These are phyloP conservation scores for Thelonectria blattea DNA, from an alignment of 2,329 filamentous ascomycete genomes.

Conservation along the genomic window DNA sequence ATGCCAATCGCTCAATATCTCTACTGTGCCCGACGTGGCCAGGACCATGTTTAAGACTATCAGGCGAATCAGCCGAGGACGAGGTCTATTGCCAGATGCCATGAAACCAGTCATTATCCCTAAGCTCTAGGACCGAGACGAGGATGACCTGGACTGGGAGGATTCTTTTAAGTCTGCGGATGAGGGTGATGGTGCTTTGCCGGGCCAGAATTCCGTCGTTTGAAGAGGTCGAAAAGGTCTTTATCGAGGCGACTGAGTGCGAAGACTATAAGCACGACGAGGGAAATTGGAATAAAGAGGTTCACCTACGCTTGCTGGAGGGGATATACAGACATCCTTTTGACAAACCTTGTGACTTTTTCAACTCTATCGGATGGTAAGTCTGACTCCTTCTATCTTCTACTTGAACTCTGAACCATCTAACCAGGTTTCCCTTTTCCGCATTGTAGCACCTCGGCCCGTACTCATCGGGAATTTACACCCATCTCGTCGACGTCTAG, in stretches of 20 bases:
- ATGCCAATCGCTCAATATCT: background rate
- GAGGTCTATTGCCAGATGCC: background rate
- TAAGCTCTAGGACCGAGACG: background rate
- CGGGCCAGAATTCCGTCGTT: conserved; percentile 5
- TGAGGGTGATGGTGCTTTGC: background rate
- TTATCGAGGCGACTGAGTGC: conserved; percentile 1
- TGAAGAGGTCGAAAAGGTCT: conserved; percentile 1
- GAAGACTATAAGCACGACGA: conserved; percentile 5
- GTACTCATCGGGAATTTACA: background rate
- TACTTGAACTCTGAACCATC: no score
- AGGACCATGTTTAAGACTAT: background rate
- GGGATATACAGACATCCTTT: background rate
- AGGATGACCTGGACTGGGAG: background rate
- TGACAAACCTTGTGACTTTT: background rate
- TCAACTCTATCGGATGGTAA: conserved; percentile 13
- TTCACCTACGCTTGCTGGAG: conserved; percentile 6
- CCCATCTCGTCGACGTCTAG: background rate
- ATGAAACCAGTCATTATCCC: background rate
- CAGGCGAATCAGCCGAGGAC: background rate
- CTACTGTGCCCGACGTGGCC: background rate
- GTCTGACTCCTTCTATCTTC: background rate
- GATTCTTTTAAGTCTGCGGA: background rate
- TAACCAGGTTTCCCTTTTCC: background rate
- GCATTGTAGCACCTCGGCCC: background rate
- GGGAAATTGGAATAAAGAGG: background rate